Base-by-base conservation (phyloP, 164 flowering plant genomes). In the Sextonia rubra region DNA sequence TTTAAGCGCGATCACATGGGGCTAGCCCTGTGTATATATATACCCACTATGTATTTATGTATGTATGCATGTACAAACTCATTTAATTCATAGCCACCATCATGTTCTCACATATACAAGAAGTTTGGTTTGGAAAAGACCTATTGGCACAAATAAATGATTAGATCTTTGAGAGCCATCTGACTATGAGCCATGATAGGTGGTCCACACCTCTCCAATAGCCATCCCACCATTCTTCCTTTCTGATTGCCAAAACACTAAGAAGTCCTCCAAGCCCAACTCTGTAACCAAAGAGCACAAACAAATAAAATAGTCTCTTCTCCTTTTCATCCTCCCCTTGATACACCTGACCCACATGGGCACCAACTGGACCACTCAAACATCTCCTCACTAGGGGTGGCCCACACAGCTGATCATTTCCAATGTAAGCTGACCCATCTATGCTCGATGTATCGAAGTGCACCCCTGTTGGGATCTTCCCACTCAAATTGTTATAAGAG, bases 401-500 rank as follows among this genome's bases (percentile, higher is more conserved):
- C 3, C 72, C 78, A 75, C 81, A 78, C 30, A 69, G 44, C 17
- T 62, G 27, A 68, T 18, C n/a, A 49, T 79, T 79, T n/a, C 81
- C 78, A 58, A 56, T 69, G 37, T 52, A 72, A 47, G 71, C 73
- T 52, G 66, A 37, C 17, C 76, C 73, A 17, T 75, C 76, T 48
- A 15, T 44, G 26, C n/a, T 56, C 48, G 75, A 27, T 29, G 76
- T 71, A 18, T 72, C 70, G 27, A 72, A 75, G 63, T 75, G 81
- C 14, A 3, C 2, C 6, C 70, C 73, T 44, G 32, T 27, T 37
- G 81, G 81, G 63, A 78, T 68, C 49, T 56, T 56, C 24, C 81
- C 81, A 27, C 73, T 79, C 62, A 78, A 75, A 58, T 75, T 72
- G 64, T 79, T 72, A 52, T 75, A 72, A 6, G 78, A 75, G n/a